Base-by-base conservation (phyloP, 305 asterid genomes). In the Euphrasia arctica region DNA sequence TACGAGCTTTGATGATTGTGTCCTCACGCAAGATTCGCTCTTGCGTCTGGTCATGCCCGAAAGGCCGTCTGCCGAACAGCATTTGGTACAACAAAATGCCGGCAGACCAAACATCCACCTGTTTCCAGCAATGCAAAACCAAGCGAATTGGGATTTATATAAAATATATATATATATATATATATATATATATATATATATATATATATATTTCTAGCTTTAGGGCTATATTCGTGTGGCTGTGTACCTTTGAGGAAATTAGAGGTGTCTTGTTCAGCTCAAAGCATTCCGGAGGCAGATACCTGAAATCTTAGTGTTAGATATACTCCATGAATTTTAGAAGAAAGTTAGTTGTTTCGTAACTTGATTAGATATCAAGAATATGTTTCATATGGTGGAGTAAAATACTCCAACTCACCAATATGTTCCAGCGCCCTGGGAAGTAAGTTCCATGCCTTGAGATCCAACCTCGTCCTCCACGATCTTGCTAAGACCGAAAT, bases 41-140 rank as follows among this genome's bases (percentile, higher is more conserved):
- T 77, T 90, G 99, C 42, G 91, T 69, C 70, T 94, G 99, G 69
- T 94, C 97, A 31, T 94, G 99, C 54, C 99, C 99, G 62, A 94
- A 94, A 66, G 99, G 99, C 54, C 97, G 87, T 80, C 76, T 80
- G 18, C 99, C 97, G 73, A 88, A 88, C 61, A 94, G 86, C 95
- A 94, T 88, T 85, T 94, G 99, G 89, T 90, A 94, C 70, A 90
- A 76, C 65, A 94, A 79, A 68, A 94, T 78, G 18, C 99, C 99
- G 56, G 87, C 89, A 61, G 99, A 94, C 99, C 99, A 94, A 43
- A 94, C 99, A 80, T 94, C 99, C 70, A 94, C 99, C 97, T 94
- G 80, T 78, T 65, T 50, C 70, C 72, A 66, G 64, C 72, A 63
- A 62, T 29, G 69, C 52, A 71, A 49, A 13, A 56, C 8, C 8